Conservation (phyloP, 2,329 filamentous ascomycete species). For the Epichloe elymi region DNA sequence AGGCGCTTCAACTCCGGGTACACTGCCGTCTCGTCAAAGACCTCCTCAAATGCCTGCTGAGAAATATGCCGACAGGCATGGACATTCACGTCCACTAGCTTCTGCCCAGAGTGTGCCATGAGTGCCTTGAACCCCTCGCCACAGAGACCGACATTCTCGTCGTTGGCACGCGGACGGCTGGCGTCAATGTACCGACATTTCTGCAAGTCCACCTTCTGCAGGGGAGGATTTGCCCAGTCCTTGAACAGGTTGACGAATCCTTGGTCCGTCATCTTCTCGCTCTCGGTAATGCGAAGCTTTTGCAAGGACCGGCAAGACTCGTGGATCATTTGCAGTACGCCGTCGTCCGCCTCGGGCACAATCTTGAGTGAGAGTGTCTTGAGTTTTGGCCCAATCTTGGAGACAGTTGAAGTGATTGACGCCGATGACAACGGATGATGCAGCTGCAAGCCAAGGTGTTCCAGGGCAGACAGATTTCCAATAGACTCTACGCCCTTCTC, state of each 20-base stretch:
- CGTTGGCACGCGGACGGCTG: conserved; percentile 50
- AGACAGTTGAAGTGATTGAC: conserved; percentile 47
- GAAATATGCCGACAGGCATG: conserved; percentile 75
- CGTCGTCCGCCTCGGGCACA: conserved; percentile 54
- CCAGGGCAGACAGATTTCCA: conserved; percentile 45
- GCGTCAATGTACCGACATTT: conserved; percentile 69
- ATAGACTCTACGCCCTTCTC: conserved; percentile 53
- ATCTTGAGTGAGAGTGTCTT: conserved; percentile 64
- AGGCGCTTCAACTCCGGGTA: conserved; percentile 61
- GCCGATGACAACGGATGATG: conserved; percentile 41
- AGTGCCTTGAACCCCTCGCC: conserved; percentile 64
- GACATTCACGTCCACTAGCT: conserved; percentile 58
- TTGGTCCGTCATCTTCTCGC: conserved; percentile 59
- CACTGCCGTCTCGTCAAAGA: conserved; percentile 46
- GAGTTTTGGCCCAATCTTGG: conserved; percentile 50
- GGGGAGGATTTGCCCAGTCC: conserved; percentile 59
- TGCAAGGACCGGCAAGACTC: conserved; percentile 50
- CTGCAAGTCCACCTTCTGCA: conserved; percentile 61
- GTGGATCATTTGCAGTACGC: conserved; percentile 58
- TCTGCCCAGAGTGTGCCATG: conserved; percentile 67
- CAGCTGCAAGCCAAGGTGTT: conserved; percentile 65
- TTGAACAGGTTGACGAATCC: conserved; percentile 63
- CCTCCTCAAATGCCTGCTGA: conserved; percentile 55
- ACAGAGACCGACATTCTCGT: conserved; percentile 57
- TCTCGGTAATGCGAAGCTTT: conserved; percentile 75